Conservation (phyloP, 305 asterid species). For the Solanum chacoense region DNA sequence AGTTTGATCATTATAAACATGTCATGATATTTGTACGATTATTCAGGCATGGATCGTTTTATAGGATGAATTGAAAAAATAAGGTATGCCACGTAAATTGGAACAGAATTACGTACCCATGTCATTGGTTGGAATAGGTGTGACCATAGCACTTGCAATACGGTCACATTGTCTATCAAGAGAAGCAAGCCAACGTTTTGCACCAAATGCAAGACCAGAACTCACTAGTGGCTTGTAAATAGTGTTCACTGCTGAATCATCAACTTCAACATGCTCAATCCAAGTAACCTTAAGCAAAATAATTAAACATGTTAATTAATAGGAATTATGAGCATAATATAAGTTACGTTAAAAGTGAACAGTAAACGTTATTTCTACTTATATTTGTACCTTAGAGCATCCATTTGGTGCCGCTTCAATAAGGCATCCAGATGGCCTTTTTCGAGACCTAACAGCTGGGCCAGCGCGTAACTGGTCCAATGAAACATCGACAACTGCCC, state of each 20-base stretch:
- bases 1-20: neutral
- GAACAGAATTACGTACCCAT: neutral
- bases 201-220: slow-evolving; percentile 14
- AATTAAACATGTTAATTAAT: neutral
- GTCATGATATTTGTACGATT: neutral
- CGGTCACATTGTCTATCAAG: slow-evolving; percentile 17
- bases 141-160: neutral
- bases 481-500: slow-evolving; percentile 21
- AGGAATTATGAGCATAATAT: neutral
- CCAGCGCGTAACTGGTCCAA: neutral
- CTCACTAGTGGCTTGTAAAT: slow-evolving; percentile 6
- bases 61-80: neutral
- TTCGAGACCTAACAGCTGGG: neutral
- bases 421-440: slow-evolving; percentile 24
- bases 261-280: slow-evolving; percentile 15
- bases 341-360: neutral
- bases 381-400: slow-evolving; percentile 12
- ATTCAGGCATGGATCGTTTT: neutral
- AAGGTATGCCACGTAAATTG: neutral
- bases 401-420: slow-evolving; percentile 13
- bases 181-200: slow-evolving; percentile 7
- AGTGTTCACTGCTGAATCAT: neutral
- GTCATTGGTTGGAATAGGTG: neutral
- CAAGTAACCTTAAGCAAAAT: slow-evolving; percentile 6
- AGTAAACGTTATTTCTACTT: neutral